A percentile compares a stretch with the other conserved stretches of the same genome.
phyloP scores from a whole-genome alignment of 345 rosid genomes.

The Salix suchowensis region DNA sequence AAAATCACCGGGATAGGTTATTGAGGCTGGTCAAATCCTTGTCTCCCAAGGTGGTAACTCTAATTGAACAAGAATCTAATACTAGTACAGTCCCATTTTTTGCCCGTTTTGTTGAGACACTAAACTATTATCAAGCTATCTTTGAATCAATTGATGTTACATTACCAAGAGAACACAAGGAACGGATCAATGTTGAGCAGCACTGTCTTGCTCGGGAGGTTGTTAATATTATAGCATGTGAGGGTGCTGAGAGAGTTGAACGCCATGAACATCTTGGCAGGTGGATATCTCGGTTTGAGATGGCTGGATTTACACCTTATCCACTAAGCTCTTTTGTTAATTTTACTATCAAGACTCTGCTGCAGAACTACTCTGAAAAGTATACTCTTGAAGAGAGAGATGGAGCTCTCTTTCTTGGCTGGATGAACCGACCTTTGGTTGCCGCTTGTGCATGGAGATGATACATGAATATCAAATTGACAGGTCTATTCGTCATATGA shows the following conservation, averaged over 20 bases:
- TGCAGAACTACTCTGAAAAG: conserved; percentile 54
- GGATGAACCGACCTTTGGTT: conserved; percentile 71
- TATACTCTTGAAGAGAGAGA: conserved; percentile 77
- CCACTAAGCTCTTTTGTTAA: conserved; percentile 71
- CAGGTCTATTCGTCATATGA: neutral
- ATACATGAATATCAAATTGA: neutral
- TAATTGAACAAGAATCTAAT: conserved; percentile 88
- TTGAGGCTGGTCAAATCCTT: conserved; percentile 69
- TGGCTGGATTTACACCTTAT: conserved; percentile 85
- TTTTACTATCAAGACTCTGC: conserved; percentile 59
- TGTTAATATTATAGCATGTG: conserved; percentile 89
- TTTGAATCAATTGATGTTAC: conserved; percentile 76
- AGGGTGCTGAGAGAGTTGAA: conserved; percentile 87
- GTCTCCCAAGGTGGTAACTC: conserved; percentile 77
- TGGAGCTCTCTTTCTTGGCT: conserved; percentile 76
- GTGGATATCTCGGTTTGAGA: conserved; percentile 73
- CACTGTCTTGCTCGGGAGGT: conserved; percentile 94
- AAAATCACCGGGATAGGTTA: conserved; percentile 82
- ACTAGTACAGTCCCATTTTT: conserved; percentile 77
- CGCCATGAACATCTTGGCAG: conserved; percentile 78
- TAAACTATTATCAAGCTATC: conserved; percentile 62
- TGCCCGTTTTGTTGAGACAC: conserved; percentile 66
- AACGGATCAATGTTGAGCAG: conserved; percentile 81
- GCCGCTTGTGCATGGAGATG: conserved; percentile 87
- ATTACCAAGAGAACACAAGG: conserved; percentile 76